Evolutionary conservation across 1,284 basidiomycete species (phyloP), one percentile per base, ranked within the genome.

Genomic region (Amylostereum chailletii): DNA sequence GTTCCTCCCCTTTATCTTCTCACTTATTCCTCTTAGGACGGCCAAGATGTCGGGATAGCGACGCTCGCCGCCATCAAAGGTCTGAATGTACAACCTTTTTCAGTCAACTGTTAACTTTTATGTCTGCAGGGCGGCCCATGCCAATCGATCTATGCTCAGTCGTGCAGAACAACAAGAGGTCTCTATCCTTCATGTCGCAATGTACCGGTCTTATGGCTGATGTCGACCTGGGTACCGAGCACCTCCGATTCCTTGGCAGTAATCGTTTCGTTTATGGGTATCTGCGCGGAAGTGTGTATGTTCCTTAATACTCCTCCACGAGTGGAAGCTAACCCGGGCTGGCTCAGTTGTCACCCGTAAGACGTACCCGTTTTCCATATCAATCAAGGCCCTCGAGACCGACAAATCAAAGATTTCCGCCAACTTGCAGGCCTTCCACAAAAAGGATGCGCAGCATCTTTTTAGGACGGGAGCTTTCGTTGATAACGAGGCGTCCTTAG

Each of bases 181-280:
- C 75, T n/a, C 79, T 92, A 59, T 90, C 90, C 6, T 97, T 94
- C 74, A 83, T 98, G 72, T 85, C 90, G 0, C 86, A 91, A 64
- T 81, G 90, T 0, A 66, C 94, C 19, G 95, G 95, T 0, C 73
- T 99, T 34, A 90, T 96, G 82, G 92, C 94, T 6, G 94, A 98
- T 59, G 59, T 94, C 31, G 92, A 95, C 64, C 66, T 90, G 42
- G 86, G 90, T 11, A 97, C 94, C 0, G 94, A 97, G 52, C 70
- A 89, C 58, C 65, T 94, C 42, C 80, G 95, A 2, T 96, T 91
- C 83, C 84, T 99, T 79, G 95, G 95, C n/a, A 89, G 93, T 62
- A 73, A 79, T 5, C 83, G 95, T 1, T 99, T 98, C 67, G 62
- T 89, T n/a, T 71, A 84, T 47, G 94, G 94, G 3, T 86, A 85